phyloP scores from a whole-genome alignment of 352 stramenopile species.

The Globisporangium parvum region DNA sequence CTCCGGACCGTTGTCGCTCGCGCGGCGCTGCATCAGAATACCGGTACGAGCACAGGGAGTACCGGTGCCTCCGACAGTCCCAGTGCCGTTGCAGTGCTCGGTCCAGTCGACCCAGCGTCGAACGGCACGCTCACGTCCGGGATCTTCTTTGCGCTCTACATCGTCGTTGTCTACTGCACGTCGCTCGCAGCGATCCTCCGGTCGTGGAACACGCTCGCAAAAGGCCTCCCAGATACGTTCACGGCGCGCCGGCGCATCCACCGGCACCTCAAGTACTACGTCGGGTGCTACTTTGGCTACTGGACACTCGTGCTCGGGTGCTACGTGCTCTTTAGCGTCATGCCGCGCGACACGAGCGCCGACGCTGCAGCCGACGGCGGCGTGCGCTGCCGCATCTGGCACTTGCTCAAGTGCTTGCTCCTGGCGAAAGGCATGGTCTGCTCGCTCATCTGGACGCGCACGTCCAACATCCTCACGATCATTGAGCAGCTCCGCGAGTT shows the following conservation, averaged over 20 bases:
- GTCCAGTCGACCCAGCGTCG: conserved; percentile 9
- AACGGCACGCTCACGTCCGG: conserved; percentile 49
- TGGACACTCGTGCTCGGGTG: conserved; percentile 72
- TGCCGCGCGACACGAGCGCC: conserved; percentile 26
- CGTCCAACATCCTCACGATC: conserved; percentile 74
- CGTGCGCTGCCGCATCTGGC: conserved; percentile 62
- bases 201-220: conserved; percentile 77
- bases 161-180: conserved; percentile 74
- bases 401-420: conserved; percentile 62
- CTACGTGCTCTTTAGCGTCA: conserved; percentile 62
- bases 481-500: conserved; percentile 62
- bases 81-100: neutral
- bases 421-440: conserved; percentile 78
- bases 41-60: neutral
- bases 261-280: conserved; percentile 82
- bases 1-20: conserved; percentile 1
- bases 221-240: conserved; percentile 72
- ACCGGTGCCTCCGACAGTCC: too few species aligned
- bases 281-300: conserved; percentile 84
- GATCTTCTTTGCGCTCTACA: conserved; percentile 80
- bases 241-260: conserved; percentile 68
- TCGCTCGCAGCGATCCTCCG: conserved; percentile 68
- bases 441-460: conserved; percentile 77
- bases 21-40: neutral
- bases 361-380: conserved; percentile 11